Base-by-base conservation (phyloP, 2,329 filamentous ascomycete species). In the Colletotrichum liriopes region DNA sequence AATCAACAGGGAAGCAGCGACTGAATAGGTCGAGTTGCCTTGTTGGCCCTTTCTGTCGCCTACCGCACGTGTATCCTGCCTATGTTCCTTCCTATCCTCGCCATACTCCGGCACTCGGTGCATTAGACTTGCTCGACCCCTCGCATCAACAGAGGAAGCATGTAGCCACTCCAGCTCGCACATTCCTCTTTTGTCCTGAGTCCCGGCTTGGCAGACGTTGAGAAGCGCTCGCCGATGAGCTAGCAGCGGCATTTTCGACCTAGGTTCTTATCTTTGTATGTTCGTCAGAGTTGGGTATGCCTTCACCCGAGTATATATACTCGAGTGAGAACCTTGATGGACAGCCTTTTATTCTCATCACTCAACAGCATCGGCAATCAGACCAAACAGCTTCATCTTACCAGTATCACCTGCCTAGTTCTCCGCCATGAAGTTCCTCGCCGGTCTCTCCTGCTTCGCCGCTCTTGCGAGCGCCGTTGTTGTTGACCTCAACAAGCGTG, bases 391-490 rank as follows among this genome's bases (percentile, higher is more conserved):
- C 41, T 5, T 9, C 23, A 35, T 45, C 43, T 32, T n/a, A 2
- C 18, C 45, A 1, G 6, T 14, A 23, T 29, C 37, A 23, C 23
- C 18, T 39, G 1, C 56, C 2, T 41, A 29, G 8, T 32, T n/a
- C 35, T 51, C 23, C 39, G 82, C 74, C 52, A 85, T 85, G 83
- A 84, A 83, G 80, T 80, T 83, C 77, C 73, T 83, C 74, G 61
- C 78, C 49, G 76, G 78, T 71, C 60, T 84, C 72, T 76, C 80
- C 52, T 77, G 81, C 55, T 72, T 84, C 68, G 81, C 79, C 71
- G 77, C 82, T 61, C 61, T 82, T 69, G 82, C 79, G 58, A 79
- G 78, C 64, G 82, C 82, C 71, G 77, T 79, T 49, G 80, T 82
- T 45, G 71, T 82, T 59, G 75, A 78, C 65, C 70, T 78, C 58